Percentiles rank a stretch among this genome's conserved stretches.
phyloP scores from a whole-genome alignment of 2,329 filamentous ascomycete species.

The Diplodia sapinea region DNA sequence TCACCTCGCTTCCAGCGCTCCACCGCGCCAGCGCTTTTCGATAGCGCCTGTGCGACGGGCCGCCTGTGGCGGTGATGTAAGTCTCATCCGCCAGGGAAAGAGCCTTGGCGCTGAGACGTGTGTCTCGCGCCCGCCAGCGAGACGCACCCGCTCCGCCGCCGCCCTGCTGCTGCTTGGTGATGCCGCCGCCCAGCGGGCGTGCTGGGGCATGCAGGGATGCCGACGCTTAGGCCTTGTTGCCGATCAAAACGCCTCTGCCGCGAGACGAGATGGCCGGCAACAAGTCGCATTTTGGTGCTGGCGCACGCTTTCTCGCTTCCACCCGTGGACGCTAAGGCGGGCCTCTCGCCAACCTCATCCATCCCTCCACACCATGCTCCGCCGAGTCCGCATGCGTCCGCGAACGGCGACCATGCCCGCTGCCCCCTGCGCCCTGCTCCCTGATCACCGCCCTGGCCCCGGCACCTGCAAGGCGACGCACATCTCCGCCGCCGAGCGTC shows the following conservation, averaged over 20 bases:
- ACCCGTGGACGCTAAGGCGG: conserved; percentile 12
- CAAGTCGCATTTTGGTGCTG: conserved; percentile 25
- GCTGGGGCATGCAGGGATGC: conserved; percentile 10
- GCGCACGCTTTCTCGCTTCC: background rate
- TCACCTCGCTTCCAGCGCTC: conserved; percentile 29
- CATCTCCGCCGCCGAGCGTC: conserved; percentile 21
- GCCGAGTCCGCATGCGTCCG: conserved; percentile 10
- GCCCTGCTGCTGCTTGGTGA: background rate
- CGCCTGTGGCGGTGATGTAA: conserved; percentile 30
- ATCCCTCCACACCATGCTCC: background rate
- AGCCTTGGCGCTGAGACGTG: conserved; percentile 21
- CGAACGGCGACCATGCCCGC: conserved; percentile 10
- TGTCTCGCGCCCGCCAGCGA: background rate
- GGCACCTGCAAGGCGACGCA: conserved; percentile 19
- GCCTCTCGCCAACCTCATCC: conserved; percentile 13
- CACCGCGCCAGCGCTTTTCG: conserved; percentile 25
- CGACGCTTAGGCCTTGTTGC: conserved; percentile 23
- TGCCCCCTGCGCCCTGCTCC: conserved; percentile 23
- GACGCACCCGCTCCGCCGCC: conserved; percentile 3
- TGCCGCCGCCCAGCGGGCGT: background rate
- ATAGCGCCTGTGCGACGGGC: conserved; percentile 31
- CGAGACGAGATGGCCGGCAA: conserved; percentile 25
- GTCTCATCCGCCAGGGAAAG: conserved; percentile 25
- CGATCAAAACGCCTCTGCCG: conserved; percentile 31
- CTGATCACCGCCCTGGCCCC: conserved; percentile 27